A percentile compares a stretch with the other conserved stretches of the same genome.
Conservation (phyloP, 2,329 filamentous ascomycete genomes). For the Ophiosphaerella herpotricha region DNA sequence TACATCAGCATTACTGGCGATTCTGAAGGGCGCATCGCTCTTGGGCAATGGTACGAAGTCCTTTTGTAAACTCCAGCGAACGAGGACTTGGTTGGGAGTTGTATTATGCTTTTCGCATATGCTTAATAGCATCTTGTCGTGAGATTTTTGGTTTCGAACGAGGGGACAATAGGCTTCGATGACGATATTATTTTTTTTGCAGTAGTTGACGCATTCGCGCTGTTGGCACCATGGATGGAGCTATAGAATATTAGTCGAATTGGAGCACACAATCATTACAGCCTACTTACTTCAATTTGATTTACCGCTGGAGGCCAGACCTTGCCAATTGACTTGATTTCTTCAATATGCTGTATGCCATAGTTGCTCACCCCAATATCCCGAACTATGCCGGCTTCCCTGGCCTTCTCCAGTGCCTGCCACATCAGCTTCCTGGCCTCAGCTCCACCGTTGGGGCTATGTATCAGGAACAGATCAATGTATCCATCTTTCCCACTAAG, state of each 20-base stretch:
- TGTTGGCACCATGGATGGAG: constrained; percentile 76
- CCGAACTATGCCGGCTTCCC: constrained; percentile 63
- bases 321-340: constrained; percentile 68
- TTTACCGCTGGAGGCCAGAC: constrained; percentile 73
- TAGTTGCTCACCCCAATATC: constrained; percentile 77
- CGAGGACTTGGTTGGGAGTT: constrained; percentile 74
- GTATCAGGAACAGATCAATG: constrained; percentile 73
- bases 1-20: constrained; percentile 43
- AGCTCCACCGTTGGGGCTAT: constrained; percentile 63
- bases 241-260: constrained; percentile 45
- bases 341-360: constrained; percentile 68
- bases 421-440: constrained; percentile 65
- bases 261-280: constrained; percentile 21
- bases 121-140: constrained; percentile 66
- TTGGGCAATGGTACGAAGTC: constrained; percentile 51
- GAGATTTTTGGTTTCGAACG: constrained; percentile 72
- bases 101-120: constrained; percentile 75
- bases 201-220: constrained; percentile 62
- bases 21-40: constrained; percentile 43
- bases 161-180: constrained; percentile 69
- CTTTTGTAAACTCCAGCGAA: constrained; percentile 84
- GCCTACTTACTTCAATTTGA: constrained; percentile 67
- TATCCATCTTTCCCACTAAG: constrained; percentile 62
- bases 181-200: constrained; percentile 62
- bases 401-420: constrained; percentile 66